Conservation (phyloP, 768 basidiomycete species). For the Lyophyllum atratum region DNA sequence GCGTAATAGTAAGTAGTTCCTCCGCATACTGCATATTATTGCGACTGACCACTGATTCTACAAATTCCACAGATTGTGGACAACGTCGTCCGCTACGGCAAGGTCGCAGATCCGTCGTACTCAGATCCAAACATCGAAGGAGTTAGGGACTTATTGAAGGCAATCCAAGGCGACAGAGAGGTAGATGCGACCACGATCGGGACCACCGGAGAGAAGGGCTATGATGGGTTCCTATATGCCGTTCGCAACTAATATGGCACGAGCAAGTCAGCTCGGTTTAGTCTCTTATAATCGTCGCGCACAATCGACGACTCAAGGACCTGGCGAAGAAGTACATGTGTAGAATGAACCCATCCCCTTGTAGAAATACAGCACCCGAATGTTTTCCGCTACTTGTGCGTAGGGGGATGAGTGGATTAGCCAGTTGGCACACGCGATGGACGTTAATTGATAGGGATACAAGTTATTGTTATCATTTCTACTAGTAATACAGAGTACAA, state of each 20-base stretch:
- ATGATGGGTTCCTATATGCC: slow-evolving; percentile 55
- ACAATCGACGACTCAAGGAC: neutral
- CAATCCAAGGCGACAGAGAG: slow-evolving; percentile 49
- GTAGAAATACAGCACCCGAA: too few relatives aligned
- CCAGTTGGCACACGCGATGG: too few relatives aligned
- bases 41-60: neutral
- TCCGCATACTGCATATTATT: neutral
- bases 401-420: too few relatives aligned
- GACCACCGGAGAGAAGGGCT: slow-evolving; percentile 53
- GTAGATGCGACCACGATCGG: slow-evolving; percentile 53
- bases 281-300: neutral
- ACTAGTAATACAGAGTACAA: neutral
- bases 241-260: slow-evolving; percentile 31
- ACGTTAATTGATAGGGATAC: neutral
- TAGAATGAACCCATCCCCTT: too few relatives aligned
- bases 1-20: slow-evolving; percentile 53
- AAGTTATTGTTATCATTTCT: neutral
- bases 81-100: slow-evolving; percentile 57
- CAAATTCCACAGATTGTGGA: slow-evolving; percentile 50
- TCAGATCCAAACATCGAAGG: slow-evolving; percentile 42
- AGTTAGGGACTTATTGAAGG: slow-evolving; percentile 44
- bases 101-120: slow-evolving; percentile 41
- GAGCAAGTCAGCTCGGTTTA: neutral
- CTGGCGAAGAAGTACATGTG: too few relatives aligned
- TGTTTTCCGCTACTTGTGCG: too few relatives aligned